Conservation (phyloP, 352 stramenopile species). For the Globisporangium cylindrosporum region DNA sequence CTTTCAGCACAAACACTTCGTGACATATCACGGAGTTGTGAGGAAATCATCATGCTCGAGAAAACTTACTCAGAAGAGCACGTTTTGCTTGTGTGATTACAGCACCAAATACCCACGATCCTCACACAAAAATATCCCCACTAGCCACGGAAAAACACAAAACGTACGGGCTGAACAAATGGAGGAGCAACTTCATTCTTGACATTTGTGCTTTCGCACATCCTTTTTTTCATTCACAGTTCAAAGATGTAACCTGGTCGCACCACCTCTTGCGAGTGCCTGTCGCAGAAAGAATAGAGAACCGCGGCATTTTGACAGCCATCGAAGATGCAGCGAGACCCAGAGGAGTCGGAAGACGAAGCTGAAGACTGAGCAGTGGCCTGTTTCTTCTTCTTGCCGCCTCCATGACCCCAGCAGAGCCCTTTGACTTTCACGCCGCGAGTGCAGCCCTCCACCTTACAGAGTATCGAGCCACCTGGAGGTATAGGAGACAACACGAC, state of each 20-base stretch:
- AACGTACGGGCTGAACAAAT: too few species aligned
- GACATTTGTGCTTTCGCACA: too few species aligned
- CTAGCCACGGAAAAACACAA: too few species aligned
- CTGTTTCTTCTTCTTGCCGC: conserved; percentile 8
- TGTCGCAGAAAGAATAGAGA: conserved; percentile 1
- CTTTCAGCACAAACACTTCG: too few species aligned
- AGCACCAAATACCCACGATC: too few species aligned
- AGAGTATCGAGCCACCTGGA: conserved; percentile 27
- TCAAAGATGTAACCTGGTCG: conserved; percentile 9
- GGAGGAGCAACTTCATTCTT: too few species aligned
- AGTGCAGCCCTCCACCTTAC: conserved; percentile 22
- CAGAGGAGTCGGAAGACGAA: neutral
- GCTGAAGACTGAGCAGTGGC: neutral
- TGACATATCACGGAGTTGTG: too few species aligned
- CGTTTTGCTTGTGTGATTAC: too few species aligned
- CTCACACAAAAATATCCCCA: too few species aligned
- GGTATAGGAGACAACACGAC: neutral
- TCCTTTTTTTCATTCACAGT: neutral
- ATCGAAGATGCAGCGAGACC: conserved; percentile 1
- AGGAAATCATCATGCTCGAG: too few species aligned
- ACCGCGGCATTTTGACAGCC: neutral
- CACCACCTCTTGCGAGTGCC: neutral
- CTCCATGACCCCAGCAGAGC: conserved; percentile 19
- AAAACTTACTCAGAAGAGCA: too few species aligned
- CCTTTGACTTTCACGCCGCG: conserved; percentile 26